A percentile compares a stretch with the other conserved stretches of the same genome.
phyloP scores from a whole-genome alignment of 768 basidiomycete species.

The Chlorophyllum brunneum region DNA sequence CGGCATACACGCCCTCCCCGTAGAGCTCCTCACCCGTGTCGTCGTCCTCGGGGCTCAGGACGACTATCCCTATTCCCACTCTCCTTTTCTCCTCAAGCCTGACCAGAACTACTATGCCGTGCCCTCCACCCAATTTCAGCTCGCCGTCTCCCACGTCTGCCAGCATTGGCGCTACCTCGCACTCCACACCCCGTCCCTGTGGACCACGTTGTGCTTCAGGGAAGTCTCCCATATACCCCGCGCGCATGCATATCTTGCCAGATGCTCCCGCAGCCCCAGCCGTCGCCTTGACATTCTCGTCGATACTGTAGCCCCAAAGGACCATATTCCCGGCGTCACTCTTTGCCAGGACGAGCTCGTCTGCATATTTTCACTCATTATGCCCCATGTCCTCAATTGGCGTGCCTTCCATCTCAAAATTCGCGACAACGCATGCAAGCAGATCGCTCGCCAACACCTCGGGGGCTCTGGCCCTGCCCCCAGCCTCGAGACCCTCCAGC shows the following conservation, averaged over 20 bases:
- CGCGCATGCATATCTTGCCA: constrained; percentile 40
- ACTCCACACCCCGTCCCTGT: constrained; percentile 44
- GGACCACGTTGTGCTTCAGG: constrained; percentile 55
- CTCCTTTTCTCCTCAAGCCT: constrained; percentile 49
- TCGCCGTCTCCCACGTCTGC: constrained; percentile 57
- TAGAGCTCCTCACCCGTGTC: constrained; percentile 55
- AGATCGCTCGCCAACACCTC: constrained; percentile 45
- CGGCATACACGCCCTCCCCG: constrained; percentile 45
- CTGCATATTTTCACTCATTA: constrained; percentile 39
- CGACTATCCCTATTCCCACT: constrained; percentile 39
- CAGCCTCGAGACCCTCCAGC: constrained; percentile 53
- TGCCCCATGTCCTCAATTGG: constrained; percentile 49
- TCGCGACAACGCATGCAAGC: constrained; percentile 56
- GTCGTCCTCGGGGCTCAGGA: constrained; percentile 49
- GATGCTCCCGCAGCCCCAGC: constrained; percentile 24
- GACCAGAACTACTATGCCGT: constrained; percentile 36
- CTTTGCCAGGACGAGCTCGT: constrained; percentile 50
- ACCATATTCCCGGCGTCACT: constrained; percentile 46
- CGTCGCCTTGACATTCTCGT: constrained; percentile 50
- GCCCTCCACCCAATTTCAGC: constrained; percentile 46
- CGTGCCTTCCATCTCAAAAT: constrained; percentile 58
- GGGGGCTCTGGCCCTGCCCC: constrained; percentile 50
- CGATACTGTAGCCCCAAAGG: constrained; percentile 47
- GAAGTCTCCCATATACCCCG: constrained; percentile 46
- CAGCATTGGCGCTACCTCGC: constrained; percentile 54